phyloP scores from a whole-genome alignment of 192 early-diverging fungal genomes.

The Coemansia sp. region DNA sequence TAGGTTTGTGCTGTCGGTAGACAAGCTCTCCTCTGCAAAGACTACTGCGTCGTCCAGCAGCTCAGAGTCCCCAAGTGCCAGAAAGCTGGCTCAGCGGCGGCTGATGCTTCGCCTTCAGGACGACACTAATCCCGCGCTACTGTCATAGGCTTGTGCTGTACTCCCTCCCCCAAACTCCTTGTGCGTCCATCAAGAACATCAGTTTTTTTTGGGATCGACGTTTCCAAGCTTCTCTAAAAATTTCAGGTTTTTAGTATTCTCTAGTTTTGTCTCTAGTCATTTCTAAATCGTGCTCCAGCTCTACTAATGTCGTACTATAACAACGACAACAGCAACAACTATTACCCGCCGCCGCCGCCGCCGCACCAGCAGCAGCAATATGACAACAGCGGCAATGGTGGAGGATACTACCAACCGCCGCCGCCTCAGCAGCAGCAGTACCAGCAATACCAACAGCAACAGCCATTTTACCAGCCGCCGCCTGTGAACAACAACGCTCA shows the following conservation, averaged over 20 bases:
- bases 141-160: background rate
- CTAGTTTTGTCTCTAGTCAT: background rate
- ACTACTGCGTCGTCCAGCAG: background rate
- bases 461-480: constrained; percentile 21
- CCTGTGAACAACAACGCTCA: background rate
- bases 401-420: constrained; percentile 18
- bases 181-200: background rate
- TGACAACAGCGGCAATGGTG: constrained; percentile 12
- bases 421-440: constrained; percentile 14
- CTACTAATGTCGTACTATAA: constrained; percentile 31
- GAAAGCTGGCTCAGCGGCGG: constrained; percentile 19
- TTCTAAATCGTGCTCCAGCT: background rate
- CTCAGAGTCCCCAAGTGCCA: background rate
- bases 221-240: background rate
- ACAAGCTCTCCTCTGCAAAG: constrained; percentile 3
- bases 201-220: background rate
- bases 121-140: constrained; percentile 12
- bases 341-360: constrained; percentile 31
- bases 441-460: constrained; percentile 22
- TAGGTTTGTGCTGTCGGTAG: constrained; percentile 32
- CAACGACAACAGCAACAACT: constrained; percentile 18
- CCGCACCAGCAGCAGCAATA: constrained; percentile 14
- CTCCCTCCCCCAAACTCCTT: constrained; percentile 1
- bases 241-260: constrained; percentile 2
- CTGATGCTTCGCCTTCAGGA: constrained; percentile 45